phyloP scores from a whole-genome alignment of 305 asterid genomes.

The Nicotiana rustica region DNA sequence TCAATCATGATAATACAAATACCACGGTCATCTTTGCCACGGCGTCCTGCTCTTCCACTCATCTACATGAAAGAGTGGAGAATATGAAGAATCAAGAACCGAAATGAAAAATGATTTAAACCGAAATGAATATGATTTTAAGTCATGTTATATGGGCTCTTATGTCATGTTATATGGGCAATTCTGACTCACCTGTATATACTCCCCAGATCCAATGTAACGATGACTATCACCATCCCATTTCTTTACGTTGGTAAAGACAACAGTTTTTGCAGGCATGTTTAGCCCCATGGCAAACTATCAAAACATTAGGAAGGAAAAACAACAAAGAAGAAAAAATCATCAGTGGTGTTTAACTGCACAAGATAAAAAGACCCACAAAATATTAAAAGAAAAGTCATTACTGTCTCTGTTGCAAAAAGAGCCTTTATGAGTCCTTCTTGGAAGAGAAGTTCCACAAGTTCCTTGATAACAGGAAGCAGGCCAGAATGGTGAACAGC shows the following conservation, averaged over 20 bases:
- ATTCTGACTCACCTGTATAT: slow-evolving; percentile 82
- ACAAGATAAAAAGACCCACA: slow-evolving; percentile 16
- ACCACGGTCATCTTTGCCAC: slow-evolving; percentile 98
- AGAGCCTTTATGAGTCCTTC: slow-evolving; percentile 99
- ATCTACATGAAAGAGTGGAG: slow-evolving; percentile 58
- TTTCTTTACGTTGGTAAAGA: slow-evolving; percentile 89
- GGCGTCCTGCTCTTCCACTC: slow-evolving; percentile 99
- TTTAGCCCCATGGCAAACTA: slow-evolving; percentile 99
- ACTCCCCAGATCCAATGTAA: slow-evolving; percentile 95
- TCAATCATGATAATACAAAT: slow-evolving; percentile 96
- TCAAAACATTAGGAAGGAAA: slow-evolving; percentile 33
- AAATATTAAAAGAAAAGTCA: not conserved
- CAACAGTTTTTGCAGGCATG: slow-evolving; percentile 99
- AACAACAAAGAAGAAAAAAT: slow-evolving; percentile 35
- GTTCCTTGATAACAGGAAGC: slow-evolving; percentile 96
- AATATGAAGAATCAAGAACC: slow-evolving; percentile 13
- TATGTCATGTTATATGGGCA: slow-evolving; percentile 31
- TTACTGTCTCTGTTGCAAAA: slow-evolving; percentile 97
- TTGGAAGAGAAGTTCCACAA: slow-evolving; percentile 97
- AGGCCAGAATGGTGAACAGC: slow-evolving; percentile 99
- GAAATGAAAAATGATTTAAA: not conserved
- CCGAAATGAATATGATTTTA: not conserved
- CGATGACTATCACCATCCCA: slow-evolving; percentile 99
- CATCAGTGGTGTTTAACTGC: not conserved
- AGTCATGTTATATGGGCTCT: no score